Conservation (phyloP, 192 early-diverging fungal genomes). For the Radiomyces spectabilis region DNA sequence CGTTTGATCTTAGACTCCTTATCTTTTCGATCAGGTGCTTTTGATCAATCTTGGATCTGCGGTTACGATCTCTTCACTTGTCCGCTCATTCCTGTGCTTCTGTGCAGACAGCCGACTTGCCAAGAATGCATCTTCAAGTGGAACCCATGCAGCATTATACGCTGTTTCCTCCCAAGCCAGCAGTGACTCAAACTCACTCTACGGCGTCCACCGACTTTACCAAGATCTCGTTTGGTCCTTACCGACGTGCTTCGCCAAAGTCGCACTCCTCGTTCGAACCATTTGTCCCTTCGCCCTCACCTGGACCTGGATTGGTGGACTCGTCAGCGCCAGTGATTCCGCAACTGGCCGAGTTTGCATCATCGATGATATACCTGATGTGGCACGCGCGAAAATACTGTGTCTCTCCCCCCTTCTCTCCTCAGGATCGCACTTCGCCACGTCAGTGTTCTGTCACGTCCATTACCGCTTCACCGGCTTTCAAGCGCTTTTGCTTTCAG, state of each 20-base stretch:
- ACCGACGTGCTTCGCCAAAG: not conserved
- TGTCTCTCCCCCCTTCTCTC: not conserved
- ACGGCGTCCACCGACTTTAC: not conserved
- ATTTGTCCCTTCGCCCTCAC: not conserved
- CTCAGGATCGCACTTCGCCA: not conserved
- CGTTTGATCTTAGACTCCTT: not conserved
- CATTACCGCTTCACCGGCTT: slow-evolving; percentile 23
- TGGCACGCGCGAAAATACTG: slow-evolving; percentile 33
- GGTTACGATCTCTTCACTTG: not conserved
- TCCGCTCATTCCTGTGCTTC: not conserved
- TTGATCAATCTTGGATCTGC: slow-evolving; percentile 3
- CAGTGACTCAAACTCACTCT: not conserved
- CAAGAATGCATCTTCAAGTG: not conserved
- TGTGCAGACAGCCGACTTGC: not conserved
- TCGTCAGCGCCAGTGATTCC: not conserved
- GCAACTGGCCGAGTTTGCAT: slow-evolving; percentile 48
- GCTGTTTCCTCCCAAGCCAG: slow-evolving; percentile 2
- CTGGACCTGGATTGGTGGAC: not conserved
- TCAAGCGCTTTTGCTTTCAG: slow-evolving; percentile 32
- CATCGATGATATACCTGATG: slow-evolving; percentile 48
- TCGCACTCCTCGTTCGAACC: not conserved
- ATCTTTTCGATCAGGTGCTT: not conserved
- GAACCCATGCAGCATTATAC: not conserved
- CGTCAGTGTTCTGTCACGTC: not conserved
- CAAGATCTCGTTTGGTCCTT: not conserved